Evolutionary conservation across 2,329 filamentous ascomycete species (phyloP), one percentile per base, ranked within the genome.

Genomic region (Aspergillus sergii): DNA sequence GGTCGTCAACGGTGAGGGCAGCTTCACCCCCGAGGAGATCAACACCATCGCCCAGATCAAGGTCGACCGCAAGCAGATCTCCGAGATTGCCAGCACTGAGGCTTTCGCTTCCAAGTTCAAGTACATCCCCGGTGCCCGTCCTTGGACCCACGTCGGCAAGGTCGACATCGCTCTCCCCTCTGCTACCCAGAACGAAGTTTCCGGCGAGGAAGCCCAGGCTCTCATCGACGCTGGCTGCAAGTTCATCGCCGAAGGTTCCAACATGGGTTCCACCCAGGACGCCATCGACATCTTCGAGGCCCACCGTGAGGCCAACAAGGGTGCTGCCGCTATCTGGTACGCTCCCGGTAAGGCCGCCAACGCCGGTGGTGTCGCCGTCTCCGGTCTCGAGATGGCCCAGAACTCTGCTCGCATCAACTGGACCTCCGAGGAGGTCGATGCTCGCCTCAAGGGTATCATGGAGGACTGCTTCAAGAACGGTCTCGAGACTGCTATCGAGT

Each of bases 381-480:
- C 93, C 3, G 95, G 95, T 72, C 88, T 99, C 51, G 95, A 99
- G 87, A 99, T 99, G 95, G 94, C 94, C 9, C 95, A 99, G 88
- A 98, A 99, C 88, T 94, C 91, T 69, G 82, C 90, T 80, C 90
- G 94, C 65, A 85, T 97, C 69, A 86, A 83, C 75, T 99, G 95
- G 95, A 91, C 92, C 32, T 76, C 85, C 54, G 91, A 97, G 84
- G 91, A 97, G 84, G 95, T 98, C 69, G 94, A 98, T 81, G 83
- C 85, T 71, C 93, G 93, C 83, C 89, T 99, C 75, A 93, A 96
- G 86, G 84, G 81, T 72, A 98, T 98, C 83, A 99, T 99, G 95
- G 90, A 94, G 85, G 86, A 88, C 69, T 94, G 92, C 79, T 99
- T 98, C 84, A 85, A 91, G 79, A 93, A 93, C 82, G 95, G 93